Percentiles rank a stretch among this genome's conserved stretches.
phyloP scores from a whole-genome alignment of 2,329 filamentous ascomycete genomes.

The Fusarium decemcellulare region DNA sequence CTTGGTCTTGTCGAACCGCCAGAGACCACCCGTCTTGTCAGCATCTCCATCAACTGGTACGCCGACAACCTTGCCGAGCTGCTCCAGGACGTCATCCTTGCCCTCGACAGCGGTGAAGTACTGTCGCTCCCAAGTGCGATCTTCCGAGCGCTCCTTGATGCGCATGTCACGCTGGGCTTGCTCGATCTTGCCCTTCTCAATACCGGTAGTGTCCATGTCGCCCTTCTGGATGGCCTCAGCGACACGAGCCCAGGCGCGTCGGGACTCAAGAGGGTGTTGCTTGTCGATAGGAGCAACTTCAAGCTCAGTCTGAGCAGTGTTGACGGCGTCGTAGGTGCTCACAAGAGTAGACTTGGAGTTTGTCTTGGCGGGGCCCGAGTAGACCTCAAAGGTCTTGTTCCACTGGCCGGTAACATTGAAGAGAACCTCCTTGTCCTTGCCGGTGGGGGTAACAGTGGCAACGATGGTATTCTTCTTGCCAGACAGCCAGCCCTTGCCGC shows the following conservation, averaged over 20 bases:
- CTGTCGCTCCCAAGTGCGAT: slow-evolving; percentile 82
- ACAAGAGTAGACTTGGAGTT: slow-evolving; percentile 65
- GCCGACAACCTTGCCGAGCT: slow-evolving; percentile 62
- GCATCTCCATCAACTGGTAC: slow-evolving; percentile 66
- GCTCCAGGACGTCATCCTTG: slow-evolving; percentile 60
- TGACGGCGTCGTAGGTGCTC: slow-evolving; percentile 72
- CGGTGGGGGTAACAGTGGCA: slow-evolving; percentile 79
- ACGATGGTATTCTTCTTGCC: slow-evolving; percentile 95
- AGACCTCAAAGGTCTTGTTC: slow-evolving; percentile 86
- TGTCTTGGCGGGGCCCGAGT: slow-evolving; percentile 71
- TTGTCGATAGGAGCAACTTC: slow-evolving; percentile 79
- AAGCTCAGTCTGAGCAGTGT: slow-evolving; percentile 74
- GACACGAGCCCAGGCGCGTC: slow-evolving; percentile 90
- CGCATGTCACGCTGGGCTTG: slow-evolving; percentile 84
- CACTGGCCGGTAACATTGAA: slow-evolving; percentile 93
- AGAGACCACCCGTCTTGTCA: slow-evolving; percentile 73
- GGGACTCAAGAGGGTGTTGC: slow-evolving; percentile 90
- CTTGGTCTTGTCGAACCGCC: slow-evolving; percentile 69
- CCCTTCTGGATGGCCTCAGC: slow-evolving; percentile 83
- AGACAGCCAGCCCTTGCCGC: slow-evolving; percentile 92
- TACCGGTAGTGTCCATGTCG: slow-evolving; percentile 85
- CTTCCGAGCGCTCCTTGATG: slow-evolving; percentile 81
- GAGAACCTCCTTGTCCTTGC: slow-evolving; percentile 79
- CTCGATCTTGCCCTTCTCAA: slow-evolving; percentile 91
- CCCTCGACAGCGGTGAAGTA: slow-evolving; percentile 78